Evolutionary conservation across 345 rosid species (phyloP).

Genomic region (Eucalyptus pauciflora): DNA sequence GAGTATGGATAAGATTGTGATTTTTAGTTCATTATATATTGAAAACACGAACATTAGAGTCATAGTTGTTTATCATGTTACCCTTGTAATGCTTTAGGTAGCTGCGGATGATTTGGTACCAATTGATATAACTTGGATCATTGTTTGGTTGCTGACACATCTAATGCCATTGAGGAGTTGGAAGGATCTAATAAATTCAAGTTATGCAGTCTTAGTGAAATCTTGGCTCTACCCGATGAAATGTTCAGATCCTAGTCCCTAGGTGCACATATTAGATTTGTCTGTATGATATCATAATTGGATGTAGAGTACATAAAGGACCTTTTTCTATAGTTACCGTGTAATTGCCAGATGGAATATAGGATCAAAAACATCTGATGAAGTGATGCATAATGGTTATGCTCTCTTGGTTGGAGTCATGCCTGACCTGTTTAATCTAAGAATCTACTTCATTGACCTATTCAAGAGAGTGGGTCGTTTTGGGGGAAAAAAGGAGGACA

Average conservation of each 20-base stretch:
- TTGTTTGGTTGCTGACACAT: neutral
- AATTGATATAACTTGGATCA: neutral
- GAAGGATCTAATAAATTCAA: neutral
- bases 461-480: neutral
- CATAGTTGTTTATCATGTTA: neutral
- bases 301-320: neutral
- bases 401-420: neutral
- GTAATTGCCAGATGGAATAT: neutral
- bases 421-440: neutral
- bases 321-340: neutral
- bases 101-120: neutral
- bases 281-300: neutral
- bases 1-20: neutral
- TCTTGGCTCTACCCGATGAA: neutral
- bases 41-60: neutral
- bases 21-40: neutral
- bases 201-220: neutral
- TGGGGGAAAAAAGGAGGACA: neutral
- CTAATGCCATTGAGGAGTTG: neutral
- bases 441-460: neutral
- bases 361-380: neutral
- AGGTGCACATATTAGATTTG: neutral
- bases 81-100: neutral
- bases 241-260: neutral
- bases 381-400: neutral